Percentiles rank a stretch among this genome's conserved stretches.
phyloP scores from a whole-genome alignment of 768 basidiomycete genomes.

The Rhodotorula paludigena region DNA sequence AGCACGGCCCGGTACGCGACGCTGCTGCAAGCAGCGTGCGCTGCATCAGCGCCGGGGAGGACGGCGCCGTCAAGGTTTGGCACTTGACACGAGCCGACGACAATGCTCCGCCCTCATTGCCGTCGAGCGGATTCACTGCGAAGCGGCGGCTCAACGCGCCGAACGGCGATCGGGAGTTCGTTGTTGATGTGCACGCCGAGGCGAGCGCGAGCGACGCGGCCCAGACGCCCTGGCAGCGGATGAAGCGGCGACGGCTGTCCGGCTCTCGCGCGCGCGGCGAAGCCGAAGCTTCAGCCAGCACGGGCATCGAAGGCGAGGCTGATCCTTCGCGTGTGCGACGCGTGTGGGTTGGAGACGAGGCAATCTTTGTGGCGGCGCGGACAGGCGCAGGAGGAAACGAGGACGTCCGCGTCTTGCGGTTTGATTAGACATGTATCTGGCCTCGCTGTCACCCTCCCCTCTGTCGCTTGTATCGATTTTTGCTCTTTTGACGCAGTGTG shows the following conservation, averaged over 20 bases:
- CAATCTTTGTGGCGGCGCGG: too few relatives aligned
- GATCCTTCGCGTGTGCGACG: not conserved
- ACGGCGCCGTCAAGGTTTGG: conserved; percentile 34
- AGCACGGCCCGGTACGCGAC: too few relatives aligned
- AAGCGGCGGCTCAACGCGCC: not conserved
- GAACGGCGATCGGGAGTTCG: not conserved
- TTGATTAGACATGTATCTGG: too few relatives aligned
- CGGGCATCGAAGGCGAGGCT: not conserved
- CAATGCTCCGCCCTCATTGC: too few relatives aligned
- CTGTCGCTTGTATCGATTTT: too few relatives aligned
- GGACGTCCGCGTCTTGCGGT: too few relatives aligned
- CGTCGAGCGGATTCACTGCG: not conserved
- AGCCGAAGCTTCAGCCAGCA: too few relatives aligned
- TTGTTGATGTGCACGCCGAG: not conserved
- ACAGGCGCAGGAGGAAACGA: too few relatives aligned
- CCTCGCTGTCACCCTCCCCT: too few relatives aligned
- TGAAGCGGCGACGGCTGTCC: not conserved
- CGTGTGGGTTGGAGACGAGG: too few relatives aligned
- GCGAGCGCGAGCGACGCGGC: not conserved
- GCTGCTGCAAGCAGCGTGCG: not conserved
- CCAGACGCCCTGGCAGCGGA: not conserved
- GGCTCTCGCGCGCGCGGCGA: not conserved
- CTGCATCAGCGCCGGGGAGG: conserved; percentile 29
- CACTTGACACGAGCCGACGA: not conserved
- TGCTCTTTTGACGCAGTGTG: too few relatives aligned